Percentiles rank a stretch among this genome's conserved stretches.
These are phyloP conservation scores for Marsdenia floribunda DNA, from an alignment of 257 asterid genomes.

Conservation along the genomic window DNA sequence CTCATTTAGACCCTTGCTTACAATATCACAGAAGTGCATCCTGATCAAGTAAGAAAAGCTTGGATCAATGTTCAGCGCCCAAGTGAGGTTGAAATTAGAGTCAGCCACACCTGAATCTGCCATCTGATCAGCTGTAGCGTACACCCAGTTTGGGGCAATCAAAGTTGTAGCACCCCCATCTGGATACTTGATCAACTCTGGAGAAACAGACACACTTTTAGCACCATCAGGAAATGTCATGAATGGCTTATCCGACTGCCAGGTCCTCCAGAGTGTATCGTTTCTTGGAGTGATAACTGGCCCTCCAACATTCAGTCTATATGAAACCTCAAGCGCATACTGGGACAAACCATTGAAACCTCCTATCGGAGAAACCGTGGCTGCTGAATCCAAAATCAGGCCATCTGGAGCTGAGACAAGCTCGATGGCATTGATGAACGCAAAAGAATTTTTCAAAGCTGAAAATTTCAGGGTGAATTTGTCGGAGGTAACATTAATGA, in stretches of 20 bases:
- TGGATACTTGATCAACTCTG: conserved; percentile 37
- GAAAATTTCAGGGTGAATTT: conserved; percentile 66
- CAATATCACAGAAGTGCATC: conserved; percentile 82
- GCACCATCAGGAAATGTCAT: conserved; percentile 59
- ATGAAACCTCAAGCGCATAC: conserved; percentile 49
- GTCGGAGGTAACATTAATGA: conserved; percentile 56
- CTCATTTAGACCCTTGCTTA: conserved; percentile 63
- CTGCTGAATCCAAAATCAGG: conserved; percentile 54
- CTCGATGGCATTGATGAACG: conserved; percentile 83
- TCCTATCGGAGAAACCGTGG: conserved; percentile 44
- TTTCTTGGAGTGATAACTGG: conserved; percentile 60
- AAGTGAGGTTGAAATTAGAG: conserved; percentile 74
- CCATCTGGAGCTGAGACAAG: conserved; percentile 72
- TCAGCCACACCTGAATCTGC: conserved; percentile 54
- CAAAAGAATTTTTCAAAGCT: conserved; percentile 60
- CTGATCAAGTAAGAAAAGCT: conserved; percentile 69
- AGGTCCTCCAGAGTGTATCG: conserved; percentile 67
- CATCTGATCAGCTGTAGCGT: conserved; percentile 76
- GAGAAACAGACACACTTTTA: conserved; percentile 44
- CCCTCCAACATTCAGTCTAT: conserved; percentile 77
- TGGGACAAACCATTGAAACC: conserved; percentile 41
- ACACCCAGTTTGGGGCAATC: conserved; percentile 60
- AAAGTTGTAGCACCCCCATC: conserved; percentile 67
- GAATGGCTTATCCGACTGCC: conserved; percentile 47
- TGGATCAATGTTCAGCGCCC: conserved; percentile 74